Conservation (phyloP, 2,329 filamentous ascomycete species). For the Pseudogymnoascus sp. region DNA sequence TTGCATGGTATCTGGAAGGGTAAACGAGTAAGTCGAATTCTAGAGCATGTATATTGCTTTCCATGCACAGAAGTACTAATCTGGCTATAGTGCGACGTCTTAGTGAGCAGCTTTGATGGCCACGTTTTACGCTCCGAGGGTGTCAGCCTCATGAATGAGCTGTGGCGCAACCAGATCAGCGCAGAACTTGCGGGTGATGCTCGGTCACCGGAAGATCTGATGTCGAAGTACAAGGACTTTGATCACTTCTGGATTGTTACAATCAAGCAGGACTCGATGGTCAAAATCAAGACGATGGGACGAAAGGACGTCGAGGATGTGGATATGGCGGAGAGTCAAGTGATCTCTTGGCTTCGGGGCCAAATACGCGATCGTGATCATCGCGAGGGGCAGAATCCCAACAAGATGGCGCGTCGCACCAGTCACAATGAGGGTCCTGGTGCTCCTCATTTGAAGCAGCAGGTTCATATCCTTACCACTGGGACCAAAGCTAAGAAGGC, state of each 20-base stretch:
- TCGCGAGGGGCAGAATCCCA: conserved; percentile 42
- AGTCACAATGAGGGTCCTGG: conserved; percentile 19
- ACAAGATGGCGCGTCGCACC: conserved; percentile 26
- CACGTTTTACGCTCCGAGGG: conserved; percentile 66
- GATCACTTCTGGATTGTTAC: conserved; percentile 81
- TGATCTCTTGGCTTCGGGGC: conserved; percentile 70
- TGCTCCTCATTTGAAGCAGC: conserved; percentile 45
- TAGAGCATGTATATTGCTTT: not conserved
- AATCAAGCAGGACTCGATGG: conserved; percentile 65
- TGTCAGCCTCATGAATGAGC: conserved; percentile 63
- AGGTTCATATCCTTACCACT: conserved; percentile 76
- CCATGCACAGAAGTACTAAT: not conserved
- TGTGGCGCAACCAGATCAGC: conserved; percentile 79
- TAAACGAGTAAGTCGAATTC: conserved; percentile 52
- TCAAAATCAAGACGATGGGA: conserved; percentile 72
- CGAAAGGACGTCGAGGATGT: conserved; percentile 66
- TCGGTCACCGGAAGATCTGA: conserved; percentile 68
- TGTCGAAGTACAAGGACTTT: conserved; percentile 67
- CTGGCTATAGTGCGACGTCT: conserved; percentile 62
- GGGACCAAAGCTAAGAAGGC: conserved; percentile 85
- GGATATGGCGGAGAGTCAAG: conserved; percentile 64
- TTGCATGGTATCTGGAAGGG: conserved; percentile 48
- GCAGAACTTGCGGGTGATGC: conserved; percentile 80
- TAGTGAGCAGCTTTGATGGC: conserved; percentile 80
- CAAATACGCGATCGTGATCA: conserved; percentile 75